Base-by-base conservation (phyloP, 1,284 basidiomycete genomes). In the Cutaneotrichosporon sp. region DNA sequence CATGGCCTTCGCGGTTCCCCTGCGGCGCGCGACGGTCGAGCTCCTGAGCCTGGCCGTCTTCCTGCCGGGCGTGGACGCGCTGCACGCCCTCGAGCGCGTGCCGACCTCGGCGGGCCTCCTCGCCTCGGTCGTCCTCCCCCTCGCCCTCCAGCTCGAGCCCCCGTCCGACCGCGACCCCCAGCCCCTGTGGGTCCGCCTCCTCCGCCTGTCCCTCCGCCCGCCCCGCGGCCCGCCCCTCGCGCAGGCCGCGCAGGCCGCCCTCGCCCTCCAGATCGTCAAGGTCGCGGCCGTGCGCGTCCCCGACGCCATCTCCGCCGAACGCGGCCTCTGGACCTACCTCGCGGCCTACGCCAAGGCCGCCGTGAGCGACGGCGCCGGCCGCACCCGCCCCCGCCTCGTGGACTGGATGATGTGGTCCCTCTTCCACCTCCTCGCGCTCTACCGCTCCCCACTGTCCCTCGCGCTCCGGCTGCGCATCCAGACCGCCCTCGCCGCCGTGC, bases 341-440 rank as follows among this genome's bases (percentile, higher is more conserved):
- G 59, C 72, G 1, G 25, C 51, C 18, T 53, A 53, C 34, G 34
- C 25, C 33, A 34, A 38, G 16, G 8, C 22, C 4, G 54, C 62
- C 18, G 59, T 70, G 9, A 29, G 56, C 9, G 69, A 69, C 42
- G 72, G 68, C n/a, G 58, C 70, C 52, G 72, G 65, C 0, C 54
- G 54, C 18, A 73, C 73, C 61, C 43, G 54, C 36, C 54, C 67
- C 45, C 8, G 36, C 47, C 53, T 73, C 2, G 65, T 89, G 4
- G 90, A 92, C 73, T 90, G 89, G 72, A 80, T 87, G 36, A 81
- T 87, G 29, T 91, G 89, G 89, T 89, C 88, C 0, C 72, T 87
- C 29, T 80, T 89, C 45, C 88, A 91, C 69, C 82, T 89, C 57
- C 72, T 89, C 7, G 87, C 85, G 62, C 81, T 87, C 0, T 84